phyloP scores from a whole-genome alignment of 2,329 filamentous ascomycete species.

The Botrytis porri region DNA sequence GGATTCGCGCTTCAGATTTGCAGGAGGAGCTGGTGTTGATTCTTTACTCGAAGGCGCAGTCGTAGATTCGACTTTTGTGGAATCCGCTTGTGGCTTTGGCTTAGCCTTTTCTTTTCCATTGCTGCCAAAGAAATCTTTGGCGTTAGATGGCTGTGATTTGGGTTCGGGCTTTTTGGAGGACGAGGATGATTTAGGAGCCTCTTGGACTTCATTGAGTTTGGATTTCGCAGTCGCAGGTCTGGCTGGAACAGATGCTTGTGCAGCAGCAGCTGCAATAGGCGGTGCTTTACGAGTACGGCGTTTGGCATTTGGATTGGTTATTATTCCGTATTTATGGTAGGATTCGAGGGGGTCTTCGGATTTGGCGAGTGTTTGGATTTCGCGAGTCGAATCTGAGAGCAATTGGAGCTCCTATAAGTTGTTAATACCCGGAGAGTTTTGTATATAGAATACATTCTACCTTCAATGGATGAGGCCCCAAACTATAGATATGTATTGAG shows the following conservation, averaged over 20 bases:
- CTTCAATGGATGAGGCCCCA: conserved; percentile 68
- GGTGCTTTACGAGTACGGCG: conserved; percentile 41
- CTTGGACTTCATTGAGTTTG: conserved; percentile 20
- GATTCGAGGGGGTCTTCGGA: conserved; percentile 58
- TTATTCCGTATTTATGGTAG: conserved; percentile 66
- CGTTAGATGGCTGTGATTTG: conserved; percentile 33
- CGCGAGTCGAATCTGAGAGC: conserved; percentile 66
- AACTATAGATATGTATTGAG: conserved; percentile 83
- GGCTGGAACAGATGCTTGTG: conserved; percentile 23
- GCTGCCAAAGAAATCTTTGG: conserved; percentile 39
- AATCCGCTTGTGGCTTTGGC: conserved; percentile 2
- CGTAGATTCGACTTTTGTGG: conserved; percentile 21
- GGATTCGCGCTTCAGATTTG: conserved; percentile 54
- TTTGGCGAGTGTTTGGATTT: conserved; percentile 54
- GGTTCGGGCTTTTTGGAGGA: conserved; percentile 24
- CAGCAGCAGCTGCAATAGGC: conserved; percentile 33
- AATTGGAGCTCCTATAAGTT: conserved; percentile 57
- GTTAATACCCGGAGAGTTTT: conserved; percentile 8
- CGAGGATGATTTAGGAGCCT: conserved; percentile 21
- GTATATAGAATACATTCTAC: conserved; percentile 40
- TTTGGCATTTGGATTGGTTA: conserved; percentile 68
- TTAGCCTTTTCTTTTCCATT: conserved; percentile 38
- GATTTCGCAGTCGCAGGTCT: conserved; percentile 22
- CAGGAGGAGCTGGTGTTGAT: conserved; percentile 29
- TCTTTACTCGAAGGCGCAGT: conserved; percentile 30